Percentiles rank a stretch among this genome's conserved stretches.
phyloP scores from a whole-genome alignment of 108 stramenopile species.

The Cyclotella distinguenda region DNA sequence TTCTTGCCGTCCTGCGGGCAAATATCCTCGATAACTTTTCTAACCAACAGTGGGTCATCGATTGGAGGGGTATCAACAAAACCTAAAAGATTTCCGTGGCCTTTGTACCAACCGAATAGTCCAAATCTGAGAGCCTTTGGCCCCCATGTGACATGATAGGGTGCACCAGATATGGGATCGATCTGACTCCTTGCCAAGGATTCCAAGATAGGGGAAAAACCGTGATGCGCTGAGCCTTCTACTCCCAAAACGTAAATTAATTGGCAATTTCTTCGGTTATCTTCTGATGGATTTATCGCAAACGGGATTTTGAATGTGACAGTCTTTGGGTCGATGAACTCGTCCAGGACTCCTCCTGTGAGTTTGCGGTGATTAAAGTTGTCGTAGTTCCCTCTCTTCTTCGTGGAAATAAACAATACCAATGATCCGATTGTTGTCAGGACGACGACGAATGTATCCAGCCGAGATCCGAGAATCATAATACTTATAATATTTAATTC shows the following conservation, averaged over 20 bases:
- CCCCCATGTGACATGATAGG: constrained; percentile 11
- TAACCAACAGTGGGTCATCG: constrained; percentile 20
- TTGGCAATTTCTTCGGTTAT: constrained; percentile 25
- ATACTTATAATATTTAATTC: too few species aligned
- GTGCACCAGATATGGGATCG: constrained; percentile 19
- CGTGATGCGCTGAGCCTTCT: constrained; percentile 38
- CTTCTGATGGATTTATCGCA: background rate
- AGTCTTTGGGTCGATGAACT: background rate
- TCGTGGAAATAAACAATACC: background rate
- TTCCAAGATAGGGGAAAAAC: constrained; percentile 27
- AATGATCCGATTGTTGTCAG: too few species aligned
- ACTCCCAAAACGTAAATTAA: constrained; percentile 41
- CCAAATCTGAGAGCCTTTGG: constrained; percentile 19
- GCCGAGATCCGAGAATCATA: too few species aligned
- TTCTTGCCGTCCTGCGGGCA: constrained; percentile 30
- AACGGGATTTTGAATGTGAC: background rate
- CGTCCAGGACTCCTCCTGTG: background rate
- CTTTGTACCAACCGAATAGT: constrained; percentile 16
- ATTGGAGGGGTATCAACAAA: constrained; percentile 14
- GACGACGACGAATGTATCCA: too few species aligned
- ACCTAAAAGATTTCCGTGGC: background rate
- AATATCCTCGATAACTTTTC: constrained; percentile 12
- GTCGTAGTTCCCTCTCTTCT: too few species aligned
- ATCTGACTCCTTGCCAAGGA: constrained; percentile 23
- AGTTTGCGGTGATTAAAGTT: too few species aligned